Base-by-base conservation (phyloP, 768 basidiomycete genomes). In the Leccinum ochraceum region DNA sequence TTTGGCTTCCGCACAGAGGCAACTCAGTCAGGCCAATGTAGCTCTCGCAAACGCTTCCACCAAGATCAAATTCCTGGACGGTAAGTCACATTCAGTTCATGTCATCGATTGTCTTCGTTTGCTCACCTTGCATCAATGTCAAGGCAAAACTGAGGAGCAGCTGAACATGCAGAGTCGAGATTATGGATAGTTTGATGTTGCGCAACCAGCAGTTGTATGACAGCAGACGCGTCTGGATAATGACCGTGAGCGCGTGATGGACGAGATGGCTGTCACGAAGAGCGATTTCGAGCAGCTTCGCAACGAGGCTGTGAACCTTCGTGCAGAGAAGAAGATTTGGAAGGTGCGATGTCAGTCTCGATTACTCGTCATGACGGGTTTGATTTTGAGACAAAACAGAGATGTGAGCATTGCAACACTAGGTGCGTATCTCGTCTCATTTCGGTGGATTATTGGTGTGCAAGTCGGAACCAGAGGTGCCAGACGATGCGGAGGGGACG, bases 261-360 rank as follows among this genome's bases (percentile, higher is more conserved):
- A 91, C 51, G 88, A 92, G 50, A 76, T 90, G 10, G 78, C 84
- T 22, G 73, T 79, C 7, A 79, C 85, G 3, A 85, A 83, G 62
- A 78, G 82, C 26, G 81, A 82, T 26, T 76, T 88, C 17, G 93
- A 95, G 64, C 87, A 90, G 59, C 77, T 94, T 42, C 86, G 92
- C 13, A 92, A 90, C 65, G 95, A 98, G 67, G 84, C 81, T 64
- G 89, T 91, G 3, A 95, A 92, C 71, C 82, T 98, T 17, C 86
- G 90, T 48, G 94, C 94, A 0, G 96, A 98, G 81, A 95, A 94
- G 79, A 89, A 86, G 69, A 91, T 95, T 39, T 94, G 90, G 89
- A 92, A 93, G 87, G 94, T 92, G 56, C 32, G 81, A 32, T 32
- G 32, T 32, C 32, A 32, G 8, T 11, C 17, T n/a, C 39, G 17